These are phyloP conservation scores for Harrya chromipes DNA, from an alignment of 768 basidiomycete species.

Conservation along the genomic window DNA sequence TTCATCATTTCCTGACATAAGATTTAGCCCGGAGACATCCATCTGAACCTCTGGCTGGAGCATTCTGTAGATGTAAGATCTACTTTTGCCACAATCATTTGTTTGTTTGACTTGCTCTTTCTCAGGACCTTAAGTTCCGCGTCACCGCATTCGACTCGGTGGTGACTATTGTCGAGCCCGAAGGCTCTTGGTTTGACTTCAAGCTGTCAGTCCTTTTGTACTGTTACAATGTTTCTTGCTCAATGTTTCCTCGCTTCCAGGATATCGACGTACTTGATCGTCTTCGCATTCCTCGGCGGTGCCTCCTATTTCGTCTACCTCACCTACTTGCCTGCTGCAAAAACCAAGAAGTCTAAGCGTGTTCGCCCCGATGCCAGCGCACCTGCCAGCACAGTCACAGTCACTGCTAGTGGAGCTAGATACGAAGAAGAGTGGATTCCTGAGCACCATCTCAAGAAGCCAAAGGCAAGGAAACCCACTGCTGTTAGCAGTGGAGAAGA, in stretches of 20 bases:
- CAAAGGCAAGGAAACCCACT: slow-evolving; percentile 47
- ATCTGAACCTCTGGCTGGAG: slow-evolving; percentile 75
- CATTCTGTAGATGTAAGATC: slow-evolving; percentile 56
- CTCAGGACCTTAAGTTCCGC: slow-evolving; percentile 56
- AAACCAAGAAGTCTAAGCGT: slow-evolving; percentile 49
- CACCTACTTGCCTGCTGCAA: slow-evolving; percentile 62
- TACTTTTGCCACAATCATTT: background rate
- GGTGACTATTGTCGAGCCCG: slow-evolving; percentile 78
- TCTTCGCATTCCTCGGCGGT: slow-evolving; percentile 59
- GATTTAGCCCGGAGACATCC: slow-evolving; percentile 68
- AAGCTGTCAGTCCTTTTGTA: slow-evolving; percentile 59
- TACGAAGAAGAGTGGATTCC: slow-evolving; percentile 93
- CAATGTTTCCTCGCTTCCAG: slow-evolving; percentile 22
- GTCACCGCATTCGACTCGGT: slow-evolving; percentile 71
- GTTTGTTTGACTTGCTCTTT: background rate
- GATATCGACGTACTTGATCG: slow-evolving; percentile 70
- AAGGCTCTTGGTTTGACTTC: slow-evolving; percentile 71
- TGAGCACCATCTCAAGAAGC: slow-evolving; percentile 79
- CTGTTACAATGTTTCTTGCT: background rate
- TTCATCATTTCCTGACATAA: slow-evolving; percentile 2
- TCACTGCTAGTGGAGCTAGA: slow-evolving; percentile 57
- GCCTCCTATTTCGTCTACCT: slow-evolving; percentile 62
- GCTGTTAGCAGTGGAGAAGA: slow-evolving; percentile 62
- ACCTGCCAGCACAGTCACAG: slow-evolving; percentile 56
- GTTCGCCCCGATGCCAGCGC: slow-evolving; percentile 45